Percentiles rank a stretch among this genome's conserved stretches.
Conservation (phyloP, 1,284 basidiomycete species). For the Psilocybe mexicana region DNA sequence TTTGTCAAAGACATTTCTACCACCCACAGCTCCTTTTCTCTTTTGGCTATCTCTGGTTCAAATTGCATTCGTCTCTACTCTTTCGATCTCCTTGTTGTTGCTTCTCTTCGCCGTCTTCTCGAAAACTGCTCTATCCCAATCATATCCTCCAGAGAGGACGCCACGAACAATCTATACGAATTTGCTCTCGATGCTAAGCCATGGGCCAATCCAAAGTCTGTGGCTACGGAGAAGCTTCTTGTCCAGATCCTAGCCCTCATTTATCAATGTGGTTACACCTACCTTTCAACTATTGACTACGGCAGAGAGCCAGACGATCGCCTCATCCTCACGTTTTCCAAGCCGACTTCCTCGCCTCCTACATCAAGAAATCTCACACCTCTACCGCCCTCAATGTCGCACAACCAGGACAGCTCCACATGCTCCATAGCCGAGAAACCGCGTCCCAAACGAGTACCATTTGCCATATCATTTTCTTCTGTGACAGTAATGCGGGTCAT, state of each 20-base stretch:
- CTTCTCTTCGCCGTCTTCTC: constrained; percentile 54
- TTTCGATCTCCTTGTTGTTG: constrained; percentile 55
- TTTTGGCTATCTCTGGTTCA: constrained; percentile 64
- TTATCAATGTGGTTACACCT: constrained; percentile 61
- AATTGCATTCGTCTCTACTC: constrained; percentile 68
- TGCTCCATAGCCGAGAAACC: constrained; percentile 36
- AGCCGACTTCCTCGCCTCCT: constrained; percentile 19
- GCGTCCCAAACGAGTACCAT: constrained; percentile 47
- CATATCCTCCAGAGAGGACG: constrained; percentile 53
- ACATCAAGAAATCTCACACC: constrained; percentile 9
- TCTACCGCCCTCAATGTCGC: constrained; percentile 4
- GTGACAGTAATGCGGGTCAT: constrained; percentile 69
- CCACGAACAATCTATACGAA: constrained; percentile 61
- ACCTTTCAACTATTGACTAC: constrained; percentile 72
- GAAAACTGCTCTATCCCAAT: constrained; percentile 47
- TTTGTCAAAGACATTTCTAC: constrained; percentile 57
- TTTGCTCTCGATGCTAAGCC: constrained; percentile 68
- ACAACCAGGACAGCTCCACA: constrained; percentile 31
- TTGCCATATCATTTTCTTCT: constrained; percentile 74
- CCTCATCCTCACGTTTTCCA: constrained; percentile 66
- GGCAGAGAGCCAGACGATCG: constrained; percentile 75
- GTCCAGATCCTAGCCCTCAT: constrained; percentile 65
- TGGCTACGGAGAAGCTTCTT: constrained; percentile 65
- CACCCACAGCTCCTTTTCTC: constrained; percentile 55
- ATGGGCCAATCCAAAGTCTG: constrained; percentile 67